phyloP scores from a whole-genome alignment of 257 asterid genomes.

The Rauvolfia tetraphylla region DNA sequence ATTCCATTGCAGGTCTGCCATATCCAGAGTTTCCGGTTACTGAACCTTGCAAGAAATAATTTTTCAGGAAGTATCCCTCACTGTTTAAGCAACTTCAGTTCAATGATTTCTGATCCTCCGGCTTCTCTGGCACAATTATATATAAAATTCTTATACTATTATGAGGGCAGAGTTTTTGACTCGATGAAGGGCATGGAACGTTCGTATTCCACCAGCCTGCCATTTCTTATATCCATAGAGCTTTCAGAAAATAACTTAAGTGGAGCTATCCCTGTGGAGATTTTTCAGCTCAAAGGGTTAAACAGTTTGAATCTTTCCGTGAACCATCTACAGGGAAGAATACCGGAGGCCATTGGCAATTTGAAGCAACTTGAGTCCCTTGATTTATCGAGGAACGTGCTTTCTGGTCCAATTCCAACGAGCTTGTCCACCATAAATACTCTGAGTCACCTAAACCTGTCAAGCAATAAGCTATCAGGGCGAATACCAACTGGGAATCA shows the following conservation, averaged over 20 bases:
- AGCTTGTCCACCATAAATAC: too few species aligned
- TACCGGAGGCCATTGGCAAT: conserved; percentile 29
- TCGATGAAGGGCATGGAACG: conserved; percentile 12
- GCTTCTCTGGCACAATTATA: too few species aligned
- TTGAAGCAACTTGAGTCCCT: conserved; percentile 27
- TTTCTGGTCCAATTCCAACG: too few species aligned
- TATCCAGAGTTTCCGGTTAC: too few species aligned
- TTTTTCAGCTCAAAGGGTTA: conserved; percentile 10
- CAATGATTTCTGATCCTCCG: conserved; percentile 22
- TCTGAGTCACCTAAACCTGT: too few species aligned
- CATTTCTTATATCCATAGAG: conserved; percentile 10
- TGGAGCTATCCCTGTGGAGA: conserved; percentile 17
- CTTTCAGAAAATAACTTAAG: conserved; percentile 14
- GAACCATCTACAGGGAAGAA: conserved; percentile 25
- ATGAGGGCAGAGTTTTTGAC: conserved; percentile 2
- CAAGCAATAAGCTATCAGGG: too few species aligned
- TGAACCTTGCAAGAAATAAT: too few species aligned
- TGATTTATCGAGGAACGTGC: too few species aligned
- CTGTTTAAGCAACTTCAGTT: conserved; percentile 23
- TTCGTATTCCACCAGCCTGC: conserved; percentile 10
- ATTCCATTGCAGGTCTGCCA: too few species aligned
- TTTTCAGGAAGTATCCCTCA: conserved; percentile 25
- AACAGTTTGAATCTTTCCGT: conserved; percentile 20
- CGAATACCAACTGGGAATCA: conserved; percentile 35
- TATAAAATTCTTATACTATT: neutral